Base-by-base conservation (phyloP, 1,139 yeast genomes). In the Debaryomyces coudertii region DNA sequence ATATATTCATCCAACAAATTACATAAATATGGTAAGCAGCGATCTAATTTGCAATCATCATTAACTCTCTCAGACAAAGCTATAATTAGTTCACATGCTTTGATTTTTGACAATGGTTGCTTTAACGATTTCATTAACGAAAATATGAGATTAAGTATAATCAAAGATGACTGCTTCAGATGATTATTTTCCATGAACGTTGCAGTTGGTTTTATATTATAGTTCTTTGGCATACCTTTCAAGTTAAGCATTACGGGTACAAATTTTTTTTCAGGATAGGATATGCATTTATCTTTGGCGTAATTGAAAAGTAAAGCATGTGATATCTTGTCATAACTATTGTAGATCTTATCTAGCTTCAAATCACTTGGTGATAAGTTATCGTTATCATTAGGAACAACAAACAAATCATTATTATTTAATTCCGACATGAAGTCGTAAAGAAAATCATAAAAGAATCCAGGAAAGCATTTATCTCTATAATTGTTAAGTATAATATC, bases 41-140 rank as follows among this genome's bases (percentile, higher is more conserved):
- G 69, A 61, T 93, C 98, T 39, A 93, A 70, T 58, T 90, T 92
- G 16, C 85, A 85, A 47, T 88, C 96, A 59, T 93, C 98, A 35
- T 81, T 80, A 2, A 90, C 72, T 49, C 83, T 77, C 58, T 89
- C 96, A 1, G 95, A 82, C 12, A 93, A 71, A 0, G 90, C 90
- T 9, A 90, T 62, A 2, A 93, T 77, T 46, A 92, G 65, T 56
- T 90, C 95, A 54, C 95, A 77, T 0, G 93, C 95, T 56, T 81
- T 80, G 4, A 86, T 63, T 53, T 90, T 78, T 24, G 85, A 80
- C 0, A 78, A 63, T 0, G 90, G 83, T 25, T 81, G 79, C 7
- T 79, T 77, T 0, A 90, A 76, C 45, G 87, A 81, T 51, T 90
- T 76, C 27, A 87, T 62, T 6, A 85, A 74, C 2, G 95, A 82